phyloP scores from a whole-genome alignment of 805 yeast species.

The Henningerozyma blattae region DNA sequence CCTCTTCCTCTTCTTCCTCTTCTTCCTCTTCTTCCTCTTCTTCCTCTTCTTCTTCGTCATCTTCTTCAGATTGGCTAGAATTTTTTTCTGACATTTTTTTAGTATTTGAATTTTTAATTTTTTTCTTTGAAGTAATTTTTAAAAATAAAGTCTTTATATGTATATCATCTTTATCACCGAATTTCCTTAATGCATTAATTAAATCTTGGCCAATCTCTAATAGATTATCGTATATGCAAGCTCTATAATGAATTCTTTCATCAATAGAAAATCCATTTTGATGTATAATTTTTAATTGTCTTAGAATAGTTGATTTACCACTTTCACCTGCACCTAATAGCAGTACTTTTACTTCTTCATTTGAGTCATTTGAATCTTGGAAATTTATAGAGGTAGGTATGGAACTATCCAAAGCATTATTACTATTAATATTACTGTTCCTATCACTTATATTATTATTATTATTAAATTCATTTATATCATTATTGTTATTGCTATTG shows the following conservation, averaged over 20 bases:
- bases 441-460: not conserved
- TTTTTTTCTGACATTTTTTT: not conserved
- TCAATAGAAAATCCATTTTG: conserved; percentile 62
- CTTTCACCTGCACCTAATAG: conserved; percentile 92
- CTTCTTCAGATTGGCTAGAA: not conserved
- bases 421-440: not conserved
- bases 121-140: not conserved
- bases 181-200: conserved; percentile 51
- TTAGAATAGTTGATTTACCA: conserved; percentile 86
- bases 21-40: not conserved
- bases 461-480: not conserved
- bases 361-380: not conserved
- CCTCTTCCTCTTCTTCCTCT: not conserved
- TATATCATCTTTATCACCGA: conserved; percentile 19
- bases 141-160: not conserved
- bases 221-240: conserved; percentile 68
- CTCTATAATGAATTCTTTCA: conserved; percentile 63
- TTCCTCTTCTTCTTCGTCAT: not conserved
- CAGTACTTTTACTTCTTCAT: conserved; percentile 41
- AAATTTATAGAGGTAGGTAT: not conserved
- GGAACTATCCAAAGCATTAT: not conserved
- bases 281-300: conserved; percentile 78
- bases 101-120: not conserved
- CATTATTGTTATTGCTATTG: not conserved
- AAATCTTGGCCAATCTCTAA: conserved; percentile 66